Base-by-base conservation (phyloP, 2,329 filamentous ascomycete species). In the Fusarium sacchari region DNA sequence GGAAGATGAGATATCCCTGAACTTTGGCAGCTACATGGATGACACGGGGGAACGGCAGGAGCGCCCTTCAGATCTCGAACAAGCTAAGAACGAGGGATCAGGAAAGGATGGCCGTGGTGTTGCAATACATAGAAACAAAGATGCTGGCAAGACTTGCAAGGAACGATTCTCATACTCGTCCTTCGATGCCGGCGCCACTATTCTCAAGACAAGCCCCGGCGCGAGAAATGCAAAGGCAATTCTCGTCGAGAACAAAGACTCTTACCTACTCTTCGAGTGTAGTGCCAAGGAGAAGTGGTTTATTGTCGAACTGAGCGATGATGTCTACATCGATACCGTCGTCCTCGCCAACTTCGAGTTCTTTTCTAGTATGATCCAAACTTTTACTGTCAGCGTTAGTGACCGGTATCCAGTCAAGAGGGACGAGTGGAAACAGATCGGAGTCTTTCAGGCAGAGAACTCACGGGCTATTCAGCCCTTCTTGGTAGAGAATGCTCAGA, bases 341-440 rank as follows among this genome's bases (percentile, higher is more conserved):
- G 96, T 98, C n/a, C 87, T 99, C 60, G 96, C 96, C 70, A 99
- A 99, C 81, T 99, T 97, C 78, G 96, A 99, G 82, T 99, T 99
- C 85, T 99, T 99, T 86, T 97, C 95, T 62, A 98, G 95, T 80
- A 98, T 97, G 88, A 93, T 98, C 77, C 92, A 95, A 60, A 93
- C 92, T 53, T 98, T 99, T 81, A 89, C 93, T 58, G 91, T 98
- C 75, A 97, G 94, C 80, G 96, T 98, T 53, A 97, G 95, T 65
- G 96, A 98, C 83, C 91, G 94, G 64, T 98, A 98, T 82, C 96
- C 96, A 2, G 93, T 96, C 60, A 98, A 98, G 82, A 83, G 90
- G 63, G 95, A 97, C 56, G 94, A 96, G 76, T 99, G 96, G 96
- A 94, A 92, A 74, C 91, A 94, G 47, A 82, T 98, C 50, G 96